These are phyloP conservation scores for Cordyceps militaris DNA, from an alignment of 2,329 filamentous ascomycete genomes.

Conservation along the genomic window DNA sequence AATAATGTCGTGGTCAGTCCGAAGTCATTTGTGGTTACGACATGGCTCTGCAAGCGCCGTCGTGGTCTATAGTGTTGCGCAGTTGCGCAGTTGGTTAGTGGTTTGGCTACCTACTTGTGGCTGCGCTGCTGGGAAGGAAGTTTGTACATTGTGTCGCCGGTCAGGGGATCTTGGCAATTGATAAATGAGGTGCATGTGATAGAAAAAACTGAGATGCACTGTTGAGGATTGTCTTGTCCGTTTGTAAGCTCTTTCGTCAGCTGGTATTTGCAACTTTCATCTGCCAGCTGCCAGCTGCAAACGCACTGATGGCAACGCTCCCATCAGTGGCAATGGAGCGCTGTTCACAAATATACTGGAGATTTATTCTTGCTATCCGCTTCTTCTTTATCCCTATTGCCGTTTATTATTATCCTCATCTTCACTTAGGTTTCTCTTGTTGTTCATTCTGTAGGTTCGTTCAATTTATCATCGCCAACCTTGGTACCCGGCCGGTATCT, in stretches of 20 bases:
- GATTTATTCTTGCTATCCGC: too few species aligned
- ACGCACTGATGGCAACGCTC: not conserved
- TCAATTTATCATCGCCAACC: too few species aligned
- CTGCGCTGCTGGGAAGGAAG: not conserved
- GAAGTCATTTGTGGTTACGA: not conserved
- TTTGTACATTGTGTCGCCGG: not conserved
- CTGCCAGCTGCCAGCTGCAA: not conserved
- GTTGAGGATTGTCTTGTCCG: not conserved
- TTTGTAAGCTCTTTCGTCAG: not conserved
- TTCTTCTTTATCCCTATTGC: too few species aligned
- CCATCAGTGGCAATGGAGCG: too few species aligned
- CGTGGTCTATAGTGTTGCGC: not conserved
- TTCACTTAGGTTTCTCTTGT: too few species aligned
- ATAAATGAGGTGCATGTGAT: not conserved
- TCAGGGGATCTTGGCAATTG: not conserved
- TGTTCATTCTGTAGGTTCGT: too few species aligned
- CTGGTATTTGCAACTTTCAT: not conserved
- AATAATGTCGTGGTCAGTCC: not conserved
- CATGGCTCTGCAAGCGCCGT: not conserved
- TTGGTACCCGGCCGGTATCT: too few species aligned
- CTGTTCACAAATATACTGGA: too few species aligned
- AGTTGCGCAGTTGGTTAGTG: not conserved
- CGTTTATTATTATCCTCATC: too few species aligned
- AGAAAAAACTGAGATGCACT: not conserved
- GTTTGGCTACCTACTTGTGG: not conserved